These are phyloP conservation scores for Microcera coccophila DNA, from an alignment of 2,329 filamentous ascomycete species.

Conservation along the genomic window DNA sequence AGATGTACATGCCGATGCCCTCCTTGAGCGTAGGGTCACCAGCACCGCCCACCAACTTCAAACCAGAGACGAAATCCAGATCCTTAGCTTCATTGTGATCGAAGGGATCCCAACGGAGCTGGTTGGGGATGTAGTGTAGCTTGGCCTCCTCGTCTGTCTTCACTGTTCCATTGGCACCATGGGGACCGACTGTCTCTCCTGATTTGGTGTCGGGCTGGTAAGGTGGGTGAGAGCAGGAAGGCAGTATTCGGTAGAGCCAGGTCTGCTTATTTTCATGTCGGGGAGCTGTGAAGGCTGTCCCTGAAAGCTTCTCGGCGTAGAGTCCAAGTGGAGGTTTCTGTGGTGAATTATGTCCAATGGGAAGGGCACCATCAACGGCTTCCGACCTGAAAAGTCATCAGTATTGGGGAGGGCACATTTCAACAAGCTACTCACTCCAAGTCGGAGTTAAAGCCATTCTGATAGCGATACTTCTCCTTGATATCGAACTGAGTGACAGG, in stretches of 20 bases:
- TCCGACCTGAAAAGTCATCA: slow-evolving; percentile 56
- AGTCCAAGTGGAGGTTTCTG: slow-evolving; percentile 75
- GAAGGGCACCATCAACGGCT: slow-evolving; percentile 69
- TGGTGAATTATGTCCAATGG: slow-evolving; percentile 73
- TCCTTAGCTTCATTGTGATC: slow-evolving; percentile 58
- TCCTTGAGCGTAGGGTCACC: slow-evolving; percentile 76
- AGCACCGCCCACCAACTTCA: slow-evolving; percentile 72
- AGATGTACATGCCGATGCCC: slow-evolving; percentile 77
- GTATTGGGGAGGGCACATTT: not conserved
- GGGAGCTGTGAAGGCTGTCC: slow-evolving; percentile 67
- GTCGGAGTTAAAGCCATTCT: slow-evolving; percentile 72
- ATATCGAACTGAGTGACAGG: slow-evolving; percentile 47
- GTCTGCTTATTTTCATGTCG: slow-evolving; percentile 66
- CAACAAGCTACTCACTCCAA: slow-evolving; percentile 59
- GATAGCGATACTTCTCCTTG: slow-evolving; percentile 65
- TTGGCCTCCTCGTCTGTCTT: slow-evolving; percentile 19
- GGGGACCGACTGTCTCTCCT: slow-evolving; percentile 19
- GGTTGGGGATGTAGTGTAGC: slow-evolving; percentile 58
- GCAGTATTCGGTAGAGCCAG: slow-evolving; percentile 68
- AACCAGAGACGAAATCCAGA: slow-evolving; percentile 50
- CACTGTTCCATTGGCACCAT: slow-evolving; percentile 24
- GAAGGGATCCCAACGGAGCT: slow-evolving; percentile 79
- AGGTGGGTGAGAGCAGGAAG: slow-evolving; percentile 58
- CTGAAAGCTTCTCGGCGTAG: slow-evolving; percentile 76
- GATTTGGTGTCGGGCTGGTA: slow-evolving; percentile 45